Evolutionary conservation across 2,329 filamentous ascomycete species (phyloP), one percentile per base, ranked within the genome.

Genomic region (Hypoxylon sp.): DNA sequence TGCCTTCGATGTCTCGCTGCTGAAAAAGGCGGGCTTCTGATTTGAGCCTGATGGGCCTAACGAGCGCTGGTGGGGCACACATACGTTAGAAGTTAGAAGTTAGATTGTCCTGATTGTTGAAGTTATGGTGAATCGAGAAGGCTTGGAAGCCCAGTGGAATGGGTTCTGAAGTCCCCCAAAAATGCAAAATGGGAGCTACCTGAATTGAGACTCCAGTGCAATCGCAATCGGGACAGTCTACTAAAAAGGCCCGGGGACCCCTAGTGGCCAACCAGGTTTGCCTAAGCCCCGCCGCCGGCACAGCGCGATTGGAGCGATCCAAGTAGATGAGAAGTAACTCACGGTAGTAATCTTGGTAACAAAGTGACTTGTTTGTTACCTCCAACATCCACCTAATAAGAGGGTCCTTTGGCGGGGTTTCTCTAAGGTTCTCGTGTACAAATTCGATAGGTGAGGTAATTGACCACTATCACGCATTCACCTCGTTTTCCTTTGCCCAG

Each of bases 381-480:
- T n/a, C n/a, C n/a, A n/a, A n/a, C n/a, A n/a, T n/a, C n/a, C n/a
- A n/a, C n/a, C n/a, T n/a, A 23, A 34, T 3, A 35, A 43, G 36
- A 42, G 55, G 51, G 40, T 43, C 43, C 29, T 23, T 17, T 29
- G 29, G 55, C 55, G 55, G 55, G 55, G 55, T 52, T 46, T 20
- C 35, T 27, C 46, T 51, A n/a, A n/a, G n/a, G n/a, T 25, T 44
- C 43, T 58, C 55, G 55, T 58, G 55, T 51, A 58, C 47, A 30
- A 48, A 49, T 55, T 58, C 55, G 36, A 58, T 58, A 58, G 55
- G 51, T 51, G 55, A 58, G 51, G 51, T 51, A 49, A 55, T 58
- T 51, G 47, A 58, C 40, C 40, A 25, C 5, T 25, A 6, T 9
- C 21, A 9, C 6, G 21, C 5, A 25, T 25, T 5, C 12, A 23